Percentiles rank a stretch among this genome's conserved stretches.
Conservation (phyloP, 129 eudicot genomes). For the Saussurea involucrata region DNA sequence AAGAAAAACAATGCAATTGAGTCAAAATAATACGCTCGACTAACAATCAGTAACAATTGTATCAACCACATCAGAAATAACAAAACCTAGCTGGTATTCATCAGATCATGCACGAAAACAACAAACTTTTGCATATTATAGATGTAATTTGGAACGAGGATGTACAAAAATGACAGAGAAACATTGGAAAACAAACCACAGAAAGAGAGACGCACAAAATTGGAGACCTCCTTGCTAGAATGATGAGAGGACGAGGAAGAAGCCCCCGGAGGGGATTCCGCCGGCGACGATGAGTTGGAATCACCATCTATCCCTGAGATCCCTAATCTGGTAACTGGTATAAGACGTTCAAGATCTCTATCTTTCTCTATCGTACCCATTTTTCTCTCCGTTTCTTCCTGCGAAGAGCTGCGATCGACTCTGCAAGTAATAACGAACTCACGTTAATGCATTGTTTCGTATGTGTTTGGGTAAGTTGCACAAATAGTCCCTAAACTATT, state of each 20-base stretch:
- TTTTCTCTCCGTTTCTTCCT: conserved; percentile 19
- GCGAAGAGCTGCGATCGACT: conserved; percentile 20
- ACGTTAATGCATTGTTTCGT: conserved; percentile 9
- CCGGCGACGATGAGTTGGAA: conserved; percentile 44
- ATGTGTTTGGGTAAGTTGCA: not conserved
- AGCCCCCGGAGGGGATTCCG: conserved; percentile 26
- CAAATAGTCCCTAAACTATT: not conserved
- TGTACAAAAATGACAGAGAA: not conserved
- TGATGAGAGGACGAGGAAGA: conserved; percentile 28
- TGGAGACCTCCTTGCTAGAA: conserved; percentile 56
- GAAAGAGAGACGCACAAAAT: conserved; percentile 17
- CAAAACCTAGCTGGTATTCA: conserved; percentile 9
- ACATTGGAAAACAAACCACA: conserved; percentile 14
- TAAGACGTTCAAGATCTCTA: conserved; percentile 61
- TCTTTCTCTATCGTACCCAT: conserved; percentile 46
- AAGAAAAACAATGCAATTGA: not conserved
- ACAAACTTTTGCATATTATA: not conserved
- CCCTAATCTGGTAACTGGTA: conserved; percentile 35
- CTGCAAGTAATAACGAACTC: conserved; percentile 18
- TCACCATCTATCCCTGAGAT: conserved; percentile 15
- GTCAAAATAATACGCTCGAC: not conserved
- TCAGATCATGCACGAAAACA: conserved; percentile 3
- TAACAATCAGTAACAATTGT: not conserved
- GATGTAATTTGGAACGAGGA: not conserved
- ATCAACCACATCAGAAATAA: not conserved